Conservation (phyloP, 2,329 filamentous ascomycete species). For the Geoglossum cookeanum region DNA sequence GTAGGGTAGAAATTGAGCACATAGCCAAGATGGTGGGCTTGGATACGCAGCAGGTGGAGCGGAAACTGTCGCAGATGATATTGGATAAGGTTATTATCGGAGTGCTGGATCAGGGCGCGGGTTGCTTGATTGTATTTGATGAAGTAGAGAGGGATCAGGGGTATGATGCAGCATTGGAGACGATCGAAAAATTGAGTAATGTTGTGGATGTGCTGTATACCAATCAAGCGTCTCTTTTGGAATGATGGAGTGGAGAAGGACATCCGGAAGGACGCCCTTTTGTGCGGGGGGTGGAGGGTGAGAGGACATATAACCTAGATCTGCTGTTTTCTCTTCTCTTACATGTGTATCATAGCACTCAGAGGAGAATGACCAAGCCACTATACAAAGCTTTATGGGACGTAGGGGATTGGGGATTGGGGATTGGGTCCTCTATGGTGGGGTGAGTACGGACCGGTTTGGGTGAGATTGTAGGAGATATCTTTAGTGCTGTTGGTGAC, state of each 20-base stretch:
- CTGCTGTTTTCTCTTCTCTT: background rate
- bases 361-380: background rate
- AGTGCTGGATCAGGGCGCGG: constrained; percentile 91
- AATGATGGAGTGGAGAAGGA: constrained; percentile 36
- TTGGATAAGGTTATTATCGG: constrained; percentile 97
- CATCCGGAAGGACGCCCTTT: background rate
- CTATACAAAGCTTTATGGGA: too few relatives aligned
- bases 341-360: background rate
- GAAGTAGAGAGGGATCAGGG: constrained; percentile 84
- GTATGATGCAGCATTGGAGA: constrained; percentile 84
- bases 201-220: constrained; percentile 96
- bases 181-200: constrained; percentile 90
- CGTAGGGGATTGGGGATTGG: too few relatives aligned
- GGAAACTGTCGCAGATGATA: constrained; percentile 98
- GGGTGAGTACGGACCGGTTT: too few relatives aligned
- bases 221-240: constrained; percentile 87
- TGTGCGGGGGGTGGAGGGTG: background rate
- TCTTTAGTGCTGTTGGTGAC: too few relatives aligned
- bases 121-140: constrained; percentile 91
- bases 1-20: constrained; percentile 87
- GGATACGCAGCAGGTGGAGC: constrained; percentile 90
- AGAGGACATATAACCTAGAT: background rate
- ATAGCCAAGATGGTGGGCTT: constrained; percentile 95
- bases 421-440: too few relatives aligned
- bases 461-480: too few relatives aligned